Evolutionary conservation across 768 basidiomycete species (phyloP), one percentile per base, ranked within the genome.

Genomic region (Exidia glandulosa): DNA sequence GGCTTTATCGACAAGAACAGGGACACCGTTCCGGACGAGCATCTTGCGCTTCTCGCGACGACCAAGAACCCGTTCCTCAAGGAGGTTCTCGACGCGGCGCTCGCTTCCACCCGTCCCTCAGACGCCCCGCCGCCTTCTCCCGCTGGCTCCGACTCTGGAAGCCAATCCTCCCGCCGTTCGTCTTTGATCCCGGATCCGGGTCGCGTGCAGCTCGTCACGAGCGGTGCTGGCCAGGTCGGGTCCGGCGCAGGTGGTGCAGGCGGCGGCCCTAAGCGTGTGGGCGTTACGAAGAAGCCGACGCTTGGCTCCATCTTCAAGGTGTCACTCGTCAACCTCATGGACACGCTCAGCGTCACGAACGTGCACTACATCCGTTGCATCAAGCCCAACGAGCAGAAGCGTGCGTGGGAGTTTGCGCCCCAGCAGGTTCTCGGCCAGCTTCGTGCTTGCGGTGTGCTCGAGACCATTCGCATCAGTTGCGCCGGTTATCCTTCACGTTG

Each of bases 321-420:
- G 2, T 97, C 94, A 0, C 75, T 99, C 57, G 87, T 90, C 70
- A 87, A 84, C 55, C 77, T 99, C 48, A 99, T 99, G 95, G 94
- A 96, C 36, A 99, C 96, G 0, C 86, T 99, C 64, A 88, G 90
- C 67, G 87, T 90, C 61, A 99, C 96, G 13, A 97, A 99, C 67
- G 96, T 97, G 0, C 96, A 99, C 69, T 99, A 99, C 69, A 99
- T 99, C 68, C 85, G 96, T 54, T 99, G 96, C 72, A 98, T 99
- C 77, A 99, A 99, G 72, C 96, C 96, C 2, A 99, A 99, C 70
- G 96, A 99, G 68, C 80, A 82, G 63, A 99, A 99, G 76, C 84
- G 80, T 58, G 93, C 96, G 36, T 99, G 96, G 96, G 92, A 94
- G 69, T 94, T 97, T 68, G 84, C 88, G 31, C 91, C 94, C 32